Conservation (phyloP, 208 protist species). For the Novymonas esmeraldas region DNA sequence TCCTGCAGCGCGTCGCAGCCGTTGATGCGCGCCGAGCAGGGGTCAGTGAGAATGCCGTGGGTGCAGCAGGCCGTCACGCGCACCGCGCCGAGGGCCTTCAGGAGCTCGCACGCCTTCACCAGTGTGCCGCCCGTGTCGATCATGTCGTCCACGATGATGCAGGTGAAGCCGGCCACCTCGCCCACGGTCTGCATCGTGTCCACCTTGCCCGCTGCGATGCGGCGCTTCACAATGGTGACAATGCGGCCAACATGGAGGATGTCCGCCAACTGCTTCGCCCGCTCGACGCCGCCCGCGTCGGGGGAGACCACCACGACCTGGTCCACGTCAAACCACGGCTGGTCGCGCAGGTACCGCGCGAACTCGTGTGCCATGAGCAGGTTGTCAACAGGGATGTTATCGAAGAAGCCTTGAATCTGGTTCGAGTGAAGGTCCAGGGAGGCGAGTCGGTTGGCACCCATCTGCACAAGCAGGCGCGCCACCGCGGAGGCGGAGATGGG, state of each 20-base stretch:
- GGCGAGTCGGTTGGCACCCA: constrained; percentile 91
- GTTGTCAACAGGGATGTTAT: constrained; percentile 93
- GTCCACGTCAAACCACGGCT: constrained; percentile 77
- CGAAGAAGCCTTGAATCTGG: constrained; percentile 97
- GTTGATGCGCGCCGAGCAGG: constrained; percentile 89
- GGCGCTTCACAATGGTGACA: constrained; percentile 95
- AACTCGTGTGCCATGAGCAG: constrained; percentile 88
- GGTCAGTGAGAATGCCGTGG: constrained; percentile 93
- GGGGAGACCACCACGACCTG: constrained; percentile 94
- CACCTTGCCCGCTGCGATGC: constrained; percentile 78
- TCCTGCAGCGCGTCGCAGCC: constrained; percentile 82
- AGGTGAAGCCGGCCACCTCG: constrained; percentile 91
- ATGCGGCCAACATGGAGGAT: constrained; percentile 87
- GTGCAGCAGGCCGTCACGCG: constrained; percentile 94
- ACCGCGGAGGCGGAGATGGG: constrained; percentile 95
- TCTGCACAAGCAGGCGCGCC: constrained; percentile 90
- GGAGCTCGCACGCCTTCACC: constrained; percentile 89
- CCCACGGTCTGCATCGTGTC: constrained; percentile 94
- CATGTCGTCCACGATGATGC: constrained; percentile 97
- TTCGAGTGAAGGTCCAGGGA: constrained; percentile 95
- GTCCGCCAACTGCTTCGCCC: constrained; percentile 91
- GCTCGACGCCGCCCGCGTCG: constrained; percentile 95
- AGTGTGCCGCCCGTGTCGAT: constrained; percentile 96
- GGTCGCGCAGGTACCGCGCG: constrained; percentile 62
- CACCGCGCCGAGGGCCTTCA: constrained; percentile 91